phyloP scores from a whole-genome alignment of 768 basidiomycete species.

The Hortiboletus flavorubellus region DNA sequence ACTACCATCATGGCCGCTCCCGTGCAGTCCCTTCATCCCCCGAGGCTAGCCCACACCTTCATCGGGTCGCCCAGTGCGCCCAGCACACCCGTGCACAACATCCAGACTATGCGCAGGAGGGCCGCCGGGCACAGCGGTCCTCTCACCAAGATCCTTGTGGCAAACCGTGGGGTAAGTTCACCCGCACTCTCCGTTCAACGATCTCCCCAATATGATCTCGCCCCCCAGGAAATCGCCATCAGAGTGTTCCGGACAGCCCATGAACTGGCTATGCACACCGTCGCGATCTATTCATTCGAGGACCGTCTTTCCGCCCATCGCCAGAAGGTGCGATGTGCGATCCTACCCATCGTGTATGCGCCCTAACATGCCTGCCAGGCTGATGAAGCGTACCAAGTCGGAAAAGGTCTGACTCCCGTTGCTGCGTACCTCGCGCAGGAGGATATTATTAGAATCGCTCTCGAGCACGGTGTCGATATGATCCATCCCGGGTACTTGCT shows the following conservation, averaged over 20 bases:
- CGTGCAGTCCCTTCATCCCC: constrained; percentile 56
- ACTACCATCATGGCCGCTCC: constrained; percentile 26
- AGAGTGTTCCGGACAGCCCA: constrained; percentile 98
- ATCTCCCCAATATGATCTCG: constrained; percentile 3
- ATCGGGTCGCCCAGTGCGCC: constrained; percentile 72
- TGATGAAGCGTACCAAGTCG: constrained; percentile 98
- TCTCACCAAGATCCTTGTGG: constrained; percentile 87
- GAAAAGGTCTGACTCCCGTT: constrained; percentile 93
- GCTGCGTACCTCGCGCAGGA: constrained; percentile 97
- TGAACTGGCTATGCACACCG: constrained; percentile 98
- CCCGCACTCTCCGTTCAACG: constrained; percentile 4
- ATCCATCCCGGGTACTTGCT: constrained; percentile 87
- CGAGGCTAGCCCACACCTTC: constrained; percentile 70
- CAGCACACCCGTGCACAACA: constrained; percentile 84
- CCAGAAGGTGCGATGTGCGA: constrained; percentile 73
- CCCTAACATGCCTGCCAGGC: constrained; percentile 48
- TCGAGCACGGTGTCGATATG: constrained; percentile 99
- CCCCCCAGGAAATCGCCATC: constrained; percentile 90
- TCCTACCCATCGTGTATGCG: constrained; percentile 28
- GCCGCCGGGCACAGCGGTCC: constrained; percentile 88
- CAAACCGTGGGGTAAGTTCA: constrained; percentile 79
- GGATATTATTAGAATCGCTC: constrained; percentile 93
- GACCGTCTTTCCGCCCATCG: constrained; percentile 96
- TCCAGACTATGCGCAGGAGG: constrained; percentile 88
- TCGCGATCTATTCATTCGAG: constrained; percentile 97